Evolutionary conservation across 768 basidiomycete genomes (phyloP), one percentile per base, ranked within the genome.

Genomic region (Rhizopogon roseolus): DNA sequence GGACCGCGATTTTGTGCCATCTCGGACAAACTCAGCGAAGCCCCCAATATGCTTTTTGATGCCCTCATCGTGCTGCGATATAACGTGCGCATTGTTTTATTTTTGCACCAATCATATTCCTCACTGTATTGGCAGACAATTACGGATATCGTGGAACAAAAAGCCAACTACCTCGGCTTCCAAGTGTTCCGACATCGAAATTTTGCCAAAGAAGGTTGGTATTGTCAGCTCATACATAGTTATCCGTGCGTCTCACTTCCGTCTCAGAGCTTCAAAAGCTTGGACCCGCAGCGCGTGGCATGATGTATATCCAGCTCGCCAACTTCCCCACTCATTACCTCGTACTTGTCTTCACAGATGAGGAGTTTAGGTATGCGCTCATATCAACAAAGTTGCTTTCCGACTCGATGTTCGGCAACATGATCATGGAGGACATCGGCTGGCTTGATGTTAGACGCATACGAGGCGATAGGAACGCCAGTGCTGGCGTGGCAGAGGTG

Each of bases 261-360:
- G 9, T 34, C 25, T 53, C 57, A 90, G 93, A 95, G 64, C 54
- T 84, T 41, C 66, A 68, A 17, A 92, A 92, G 63, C 76, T 93
- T 48, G 92, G 93, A 0, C 71, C 80, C 1, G 67, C 78, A 13
- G 75, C 79, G 19, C 81, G 82, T 43, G 81, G 80, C 38, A 80
- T 70, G 41, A 74, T 94, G 25, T 93, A 85, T 67, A 86, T 94
- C 56, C 86, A 89, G 60, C 77, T 95, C 7, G 65, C 83, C 40
- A 87, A 81, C 54, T 92, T 90, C 63, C 85, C 88, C 1, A 79
- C 73, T 42, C 88, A 95, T 65, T 93, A 92, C 65, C 82, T 97
- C 39, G 90, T 92, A 10, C 78, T 95, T 25, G 85, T 93, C 40
- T 81, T 93, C 57, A 84, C 84, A 0, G 87, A 92, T 54, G 77